Evolutionary conservation across 306 rosid species (phyloP).

Genomic region (Oxytropis ochrocephala): DNA sequence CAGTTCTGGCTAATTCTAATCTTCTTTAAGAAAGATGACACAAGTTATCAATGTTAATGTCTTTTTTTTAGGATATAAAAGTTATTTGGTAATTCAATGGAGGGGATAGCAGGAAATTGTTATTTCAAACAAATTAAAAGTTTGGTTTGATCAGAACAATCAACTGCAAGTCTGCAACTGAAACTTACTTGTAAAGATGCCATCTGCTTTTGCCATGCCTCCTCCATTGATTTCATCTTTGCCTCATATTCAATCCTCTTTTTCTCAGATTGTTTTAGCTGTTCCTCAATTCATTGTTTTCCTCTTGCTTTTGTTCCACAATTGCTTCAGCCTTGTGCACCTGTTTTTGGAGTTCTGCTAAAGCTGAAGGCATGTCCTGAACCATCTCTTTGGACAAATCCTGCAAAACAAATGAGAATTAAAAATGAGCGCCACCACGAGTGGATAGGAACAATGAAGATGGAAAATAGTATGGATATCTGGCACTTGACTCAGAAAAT

Average conservation of each 20-base stretch:
- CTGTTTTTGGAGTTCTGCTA: slow-evolving; percentile 61
- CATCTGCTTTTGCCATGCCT: slow-evolving; percentile 93
- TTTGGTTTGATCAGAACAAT: slow-evolving; percentile 1
- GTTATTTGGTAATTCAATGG: background rate
- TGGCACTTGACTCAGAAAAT: background rate
- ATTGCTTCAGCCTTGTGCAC: slow-evolving; percentile 61
- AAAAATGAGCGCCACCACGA: background rate
- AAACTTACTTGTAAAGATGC: slow-evolving; percentile 88
- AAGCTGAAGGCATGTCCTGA: slow-evolving; percentile 43
- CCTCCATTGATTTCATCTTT: slow-evolving; percentile 93
- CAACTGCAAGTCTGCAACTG: slow-evolving; percentile 13
- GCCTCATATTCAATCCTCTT: slow-evolving; percentile 82
- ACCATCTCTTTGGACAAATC: slow-evolving; percentile 38
- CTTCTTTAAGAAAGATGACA: slow-evolving; percentile 5
- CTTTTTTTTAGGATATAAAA: background rate
- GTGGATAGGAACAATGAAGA: background rate
- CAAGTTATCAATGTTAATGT: background rate
- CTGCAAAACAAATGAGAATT: slow-evolving; percentile 33
- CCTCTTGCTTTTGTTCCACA: slow-evolving; percentile 72
- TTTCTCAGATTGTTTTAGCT: slow-evolving; percentile 55
- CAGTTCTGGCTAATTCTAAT: background rate
- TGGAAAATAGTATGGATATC: background rate
- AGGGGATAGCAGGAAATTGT: background rate
- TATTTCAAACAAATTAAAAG: background rate
- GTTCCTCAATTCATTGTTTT: slow-evolving; percentile 73